Evolutionary conservation across 179 eudicot genomes (phyloP).

Genomic region (Patellifolia procumbens): DNA sequence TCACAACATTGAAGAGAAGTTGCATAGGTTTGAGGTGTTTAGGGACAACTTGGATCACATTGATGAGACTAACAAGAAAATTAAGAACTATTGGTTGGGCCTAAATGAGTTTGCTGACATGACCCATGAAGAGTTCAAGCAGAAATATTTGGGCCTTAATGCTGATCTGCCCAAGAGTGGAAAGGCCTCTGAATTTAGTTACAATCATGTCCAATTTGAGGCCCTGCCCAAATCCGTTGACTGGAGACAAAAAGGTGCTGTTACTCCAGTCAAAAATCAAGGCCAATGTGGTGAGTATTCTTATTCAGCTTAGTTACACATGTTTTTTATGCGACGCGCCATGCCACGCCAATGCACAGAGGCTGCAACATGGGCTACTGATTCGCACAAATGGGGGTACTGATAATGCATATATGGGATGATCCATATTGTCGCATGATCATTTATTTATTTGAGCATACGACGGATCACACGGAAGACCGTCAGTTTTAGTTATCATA

Average conservation of each 20-base stretch:
- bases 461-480: too few species aligned
- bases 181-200: slow-evolving; percentile 46
- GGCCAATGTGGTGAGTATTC: slow-evolving; percentile 63
- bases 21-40: slow-evolving; percentile 85
- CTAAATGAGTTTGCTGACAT: slow-evolving; percentile 70
- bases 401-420: too few species aligned
- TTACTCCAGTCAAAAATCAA: slow-evolving; percentile 67
- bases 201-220: slow-evolving; percentile 45
- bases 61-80: slow-evolving; percentile 71
- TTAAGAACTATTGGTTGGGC: slow-evolving; percentile 73
- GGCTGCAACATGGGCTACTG: too few species aligned
- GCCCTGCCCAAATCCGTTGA: slow-evolving; percentile 62
- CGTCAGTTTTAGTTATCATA: neutral
- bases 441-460: too few species aligned
- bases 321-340: too few species aligned
- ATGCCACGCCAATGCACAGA: too few species aligned
- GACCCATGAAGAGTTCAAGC: slow-evolving; percentile 76
- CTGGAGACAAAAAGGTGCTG: slow-evolving; percentile 75
- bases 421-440: too few species aligned
- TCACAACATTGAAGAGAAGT: slow-evolving; percentile 68
- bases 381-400: too few species aligned
- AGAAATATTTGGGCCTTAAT: slow-evolving; percentile 59
- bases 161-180: slow-evolving; percentile 36
- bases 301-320: neutral
- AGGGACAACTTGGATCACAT: slow-evolving; percentile 83